Evolutionary conservation across 129 eudicot species (phyloP), one percentile per base, ranked within the genome.

Genomic region (Rutidosis leptorrhynchoides): DNA sequence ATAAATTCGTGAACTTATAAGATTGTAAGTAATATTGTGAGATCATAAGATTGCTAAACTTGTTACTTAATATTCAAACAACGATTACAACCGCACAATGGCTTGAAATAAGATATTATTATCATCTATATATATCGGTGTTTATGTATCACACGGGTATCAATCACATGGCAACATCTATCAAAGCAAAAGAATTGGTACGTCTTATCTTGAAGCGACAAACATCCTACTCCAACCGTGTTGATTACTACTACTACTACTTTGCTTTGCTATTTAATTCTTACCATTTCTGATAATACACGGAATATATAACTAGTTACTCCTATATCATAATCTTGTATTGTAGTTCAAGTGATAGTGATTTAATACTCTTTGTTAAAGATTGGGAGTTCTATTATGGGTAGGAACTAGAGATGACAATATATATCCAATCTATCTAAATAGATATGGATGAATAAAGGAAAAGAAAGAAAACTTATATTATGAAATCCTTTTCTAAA

Each of bases 81-180:
- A 5, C 33, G 11, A 37, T n/a, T 75, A 33, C 35, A 59, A 11
- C 55, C 74, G 49, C 46, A 58, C 24, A 43, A 22, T 40, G 8
- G 10, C 9, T 14, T 58, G 58, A 37, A 59, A 12, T 46, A 23
- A 33, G 58, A 33, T 45, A 16, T 28, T 45, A 16, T 28, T 66
- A 46, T 67, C 25, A 72, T 40, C 70, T 60, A 42, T 62, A 42
- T 62, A 62, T 59, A 28, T 53, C 28, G 14, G 57, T 46, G 5
- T 16, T 54, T 49, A 12, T 56, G 10, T 5, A 30, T 45, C 28
- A 12, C n/a, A 42, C 17, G 29, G 58, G 29, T 40, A 58, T 25
- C 46, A 16, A 45, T 57, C 73, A 65, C 78, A 45, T 66, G 73
- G 54, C 28, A 43, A 30, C 58, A 65, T 56, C 70, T 65, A 54